Conservation (phyloP, 179 eudicot genomes). For the Beta corolliflora region DNA sequence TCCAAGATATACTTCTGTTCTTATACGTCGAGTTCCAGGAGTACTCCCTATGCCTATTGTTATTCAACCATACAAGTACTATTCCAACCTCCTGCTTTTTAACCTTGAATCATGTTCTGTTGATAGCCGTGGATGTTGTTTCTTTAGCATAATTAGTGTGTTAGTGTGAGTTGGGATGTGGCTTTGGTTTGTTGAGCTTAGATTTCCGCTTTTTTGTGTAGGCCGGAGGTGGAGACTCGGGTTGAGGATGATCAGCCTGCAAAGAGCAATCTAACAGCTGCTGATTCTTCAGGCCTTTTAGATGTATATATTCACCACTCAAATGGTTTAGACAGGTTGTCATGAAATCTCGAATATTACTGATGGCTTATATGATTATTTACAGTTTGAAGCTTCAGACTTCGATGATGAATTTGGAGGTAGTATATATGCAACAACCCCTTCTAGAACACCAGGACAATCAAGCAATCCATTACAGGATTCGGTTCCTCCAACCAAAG, state of each 20-base stretch:
- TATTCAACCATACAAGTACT: conserved; percentile 73
- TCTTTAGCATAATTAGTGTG: too few species aligned
- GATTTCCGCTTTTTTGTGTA: conserved; percentile 38
- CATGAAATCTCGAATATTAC: too few species aligned
- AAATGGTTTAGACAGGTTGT: too few species aligned
- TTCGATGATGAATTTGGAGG: conserved; percentile 94
- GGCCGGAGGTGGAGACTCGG: conserved; percentile 55
- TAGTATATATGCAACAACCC: conserved; percentile 72
- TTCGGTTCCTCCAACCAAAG: conserved; percentile 63
- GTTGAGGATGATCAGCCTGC: conserved; percentile 49
- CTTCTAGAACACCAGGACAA: conserved; percentile 52
- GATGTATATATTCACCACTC: too few species aligned
- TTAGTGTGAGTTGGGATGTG: too few species aligned
- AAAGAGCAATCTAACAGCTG: too few species aligned
- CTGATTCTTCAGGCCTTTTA: too few species aligned
- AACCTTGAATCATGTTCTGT: conserved; percentile 7
- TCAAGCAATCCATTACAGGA: conserved; percentile 57
- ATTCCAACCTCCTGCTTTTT: conserved; percentile 36
- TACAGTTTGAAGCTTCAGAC: conserved; percentile 61
- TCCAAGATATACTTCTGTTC: conserved; percentile 87
- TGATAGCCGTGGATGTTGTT: neutral
- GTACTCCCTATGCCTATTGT: conserved; percentile 79
- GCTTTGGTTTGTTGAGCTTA: too few species aligned
- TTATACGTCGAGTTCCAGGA: conserved; percentile 91
- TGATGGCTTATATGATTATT: too few species aligned